A percentile compares a stretch with the other conserved stretches of the same genome.
Conservation (phyloP, 1,284 basidiomycete species). For the Moniliella sp. region DNA sequence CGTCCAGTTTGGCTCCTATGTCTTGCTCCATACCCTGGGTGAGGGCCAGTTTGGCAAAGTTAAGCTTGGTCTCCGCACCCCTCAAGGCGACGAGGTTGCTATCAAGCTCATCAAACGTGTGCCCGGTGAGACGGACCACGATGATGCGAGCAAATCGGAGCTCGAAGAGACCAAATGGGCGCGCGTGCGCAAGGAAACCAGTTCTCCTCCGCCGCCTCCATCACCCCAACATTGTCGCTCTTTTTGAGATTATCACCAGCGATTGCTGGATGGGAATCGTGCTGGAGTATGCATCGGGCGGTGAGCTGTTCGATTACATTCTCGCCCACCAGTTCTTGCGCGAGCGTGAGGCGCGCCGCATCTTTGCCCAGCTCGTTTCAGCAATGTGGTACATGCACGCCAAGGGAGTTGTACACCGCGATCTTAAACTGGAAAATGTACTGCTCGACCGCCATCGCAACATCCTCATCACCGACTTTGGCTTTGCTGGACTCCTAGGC, state of each 20-base stretch:
- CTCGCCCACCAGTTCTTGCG: slow-evolving; percentile 88
- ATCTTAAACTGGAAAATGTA: slow-evolving; percentile 94
- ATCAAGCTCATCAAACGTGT: slow-evolving; percentile 90
- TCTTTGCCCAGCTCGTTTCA: slow-evolving; percentile 93
- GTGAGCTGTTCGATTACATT: slow-evolving; percentile 96
- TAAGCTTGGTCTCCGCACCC: slow-evolving; percentile 79
- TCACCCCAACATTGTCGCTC: slow-evolving; percentile 90
- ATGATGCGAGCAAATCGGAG: too few relatives aligned
- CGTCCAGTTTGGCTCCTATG: slow-evolving; percentile 33
- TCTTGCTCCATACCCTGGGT: slow-evolving; percentile 37
- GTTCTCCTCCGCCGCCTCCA: slow-evolving; percentile 75
- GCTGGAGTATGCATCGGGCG: slow-evolving; percentile 80
- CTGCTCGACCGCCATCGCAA: slow-evolving; percentile 89
- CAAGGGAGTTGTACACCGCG: slow-evolving; percentile 96
- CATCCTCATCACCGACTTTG: slow-evolving; percentile 98
- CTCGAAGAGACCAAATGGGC: slow-evolving; percentile 40
- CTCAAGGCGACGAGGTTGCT: slow-evolving; percentile 91
- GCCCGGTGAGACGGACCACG: slow-evolving; percentile 63
- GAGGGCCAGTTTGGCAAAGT: slow-evolving; percentile 99
- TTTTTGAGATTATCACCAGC: slow-evolving; percentile 96
- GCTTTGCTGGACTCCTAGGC: slow-evolving; percentile 91
- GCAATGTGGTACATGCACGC: slow-evolving; percentile 97
- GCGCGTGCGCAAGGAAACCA: slow-evolving; percentile 92
- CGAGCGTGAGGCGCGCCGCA: slow-evolving; percentile 77
- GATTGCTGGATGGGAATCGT: slow-evolving; percentile 99